A percentile compares a stretch with the other conserved stretches of the same genome.
Conservation (phyloP, 2,329 filamentous ascomycete genomes). For the Cercospora zeae-maydis region DNA sequence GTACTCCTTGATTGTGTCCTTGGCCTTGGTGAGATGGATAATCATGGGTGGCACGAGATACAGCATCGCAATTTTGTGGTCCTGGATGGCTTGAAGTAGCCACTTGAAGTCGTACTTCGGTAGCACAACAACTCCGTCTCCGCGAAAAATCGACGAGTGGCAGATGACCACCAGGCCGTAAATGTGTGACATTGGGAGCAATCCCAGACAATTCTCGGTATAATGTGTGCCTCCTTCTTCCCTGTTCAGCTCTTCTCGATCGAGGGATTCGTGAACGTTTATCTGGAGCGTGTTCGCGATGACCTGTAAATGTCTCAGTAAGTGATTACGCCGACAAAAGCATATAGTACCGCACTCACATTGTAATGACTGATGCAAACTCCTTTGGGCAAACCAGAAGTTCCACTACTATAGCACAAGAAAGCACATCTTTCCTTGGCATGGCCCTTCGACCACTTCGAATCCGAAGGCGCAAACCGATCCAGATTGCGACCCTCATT, state of each 20-base stretch:
- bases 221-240: conserved; percentile 34
- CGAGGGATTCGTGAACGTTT: conserved; percentile 47
- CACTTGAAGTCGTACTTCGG: conserved; percentile 70
- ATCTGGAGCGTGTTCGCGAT: conserved; percentile 72
- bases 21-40: conserved; percentile 68
- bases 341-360: conserved; percentile 30
- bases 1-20: conserved; percentile 59
- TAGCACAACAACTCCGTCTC: conserved; percentile 69
- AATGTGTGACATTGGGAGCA: conserved; percentile 80
- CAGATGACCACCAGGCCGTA: conserved; percentile 72
- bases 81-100: conserved; percentile 62
- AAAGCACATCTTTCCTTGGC: conserved; percentile 67
- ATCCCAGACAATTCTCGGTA: conserved; percentile 58
- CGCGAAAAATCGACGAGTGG: conserved; percentile 63
- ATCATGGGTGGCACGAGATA: conserved; percentile 78
- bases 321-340: neutral
- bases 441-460: conserved; percentile 62
- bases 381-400: conserved; percentile 68
- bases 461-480: conserved; percentile 46
- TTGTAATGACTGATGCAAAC: conserved; percentile 80
- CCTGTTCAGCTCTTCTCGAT: conserved; percentile 36
- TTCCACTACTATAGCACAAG: conserved; percentile 76
- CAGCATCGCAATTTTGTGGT: conserved; percentile 64
- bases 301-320: conserved; percentile 35
- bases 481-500: conserved; percentile 56